A percentile compares a stretch with the other conserved stretches of the same genome.
These are phyloP conservation scores for Nicotiana obtusifolia DNA, from an alignment of 257 asterid genomes.

Conservation along the genomic window DNA sequence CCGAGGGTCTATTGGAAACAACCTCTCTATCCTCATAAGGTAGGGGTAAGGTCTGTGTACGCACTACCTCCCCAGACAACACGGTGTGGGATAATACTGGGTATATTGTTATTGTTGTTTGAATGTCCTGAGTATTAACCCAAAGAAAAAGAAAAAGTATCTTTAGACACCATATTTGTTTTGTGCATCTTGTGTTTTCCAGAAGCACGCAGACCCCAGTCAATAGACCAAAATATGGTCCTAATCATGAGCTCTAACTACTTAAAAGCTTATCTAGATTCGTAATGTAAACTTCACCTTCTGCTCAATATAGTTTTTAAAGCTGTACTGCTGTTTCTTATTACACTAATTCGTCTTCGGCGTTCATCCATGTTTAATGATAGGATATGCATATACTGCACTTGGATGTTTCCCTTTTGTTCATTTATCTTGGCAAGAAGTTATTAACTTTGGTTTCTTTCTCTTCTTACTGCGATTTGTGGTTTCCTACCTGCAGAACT, in stretches of 20 bases:
- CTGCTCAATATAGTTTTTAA: not conserved
- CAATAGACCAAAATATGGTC: not conserved
- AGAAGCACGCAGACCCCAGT: not conserved
- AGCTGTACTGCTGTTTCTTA: not conserved
- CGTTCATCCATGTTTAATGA: not conserved
- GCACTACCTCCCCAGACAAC: too few relatives aligned
- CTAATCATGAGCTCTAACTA: not conserved
- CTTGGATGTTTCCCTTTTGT: not conserved
- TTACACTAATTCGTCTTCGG: not conserved
- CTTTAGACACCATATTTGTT: not conserved
- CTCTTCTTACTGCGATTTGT: not conserved
- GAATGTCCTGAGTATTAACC: not conserved
- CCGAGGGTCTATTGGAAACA: too few relatives aligned
- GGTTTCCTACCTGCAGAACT: slow-evolving; percentile 55
- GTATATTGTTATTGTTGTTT: not conserved
- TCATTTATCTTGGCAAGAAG: not conserved
- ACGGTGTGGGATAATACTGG: too few relatives aligned
- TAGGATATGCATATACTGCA: not conserved
- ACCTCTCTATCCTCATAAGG: too few relatives aligned
- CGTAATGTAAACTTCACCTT: not conserved
- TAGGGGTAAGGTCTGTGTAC: too few relatives aligned
- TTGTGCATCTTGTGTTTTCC: slow-evolving; percentile 2
- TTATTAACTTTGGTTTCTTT: not conserved
- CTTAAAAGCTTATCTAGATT: not conserved
- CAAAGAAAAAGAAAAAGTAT: not conserved